Conservation (phyloP, 2,329 filamentous ascomycete genomes). For the Thelonectria rubi region DNA sequence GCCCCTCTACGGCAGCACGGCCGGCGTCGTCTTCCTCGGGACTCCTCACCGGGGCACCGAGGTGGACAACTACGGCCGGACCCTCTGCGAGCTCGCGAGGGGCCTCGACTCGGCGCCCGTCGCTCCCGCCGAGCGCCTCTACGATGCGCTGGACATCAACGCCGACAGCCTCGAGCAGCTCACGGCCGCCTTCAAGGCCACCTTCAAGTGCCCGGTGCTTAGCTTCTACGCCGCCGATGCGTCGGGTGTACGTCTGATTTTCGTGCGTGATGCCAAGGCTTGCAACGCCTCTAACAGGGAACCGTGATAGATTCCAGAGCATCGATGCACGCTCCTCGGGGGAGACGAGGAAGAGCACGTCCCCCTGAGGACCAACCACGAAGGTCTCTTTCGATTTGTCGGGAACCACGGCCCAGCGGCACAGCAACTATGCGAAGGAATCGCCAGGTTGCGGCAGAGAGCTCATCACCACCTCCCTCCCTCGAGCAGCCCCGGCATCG, state of each 20-base stretch:
- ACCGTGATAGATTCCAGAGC: background rate
- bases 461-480: background rate
- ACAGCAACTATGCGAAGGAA: background rate
- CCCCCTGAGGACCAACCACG: background rate
- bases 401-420: background rate
- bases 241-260: background rate
- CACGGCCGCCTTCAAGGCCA: slow-evolving; percentile 1
- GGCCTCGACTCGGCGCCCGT: background rate
- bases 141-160: background rate
- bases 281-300: background rate
- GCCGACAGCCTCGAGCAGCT: slow-evolving; percentile 1
- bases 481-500: background rate
- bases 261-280: background rate
- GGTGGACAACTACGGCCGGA: background rate
- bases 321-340: background rate
- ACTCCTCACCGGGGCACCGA: slow-evolving; percentile 11
- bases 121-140: background rate
- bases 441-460: background rate
- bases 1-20: background rate
- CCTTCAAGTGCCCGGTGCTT: background rate
- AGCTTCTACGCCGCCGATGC: slow-evolving; percentile 5
- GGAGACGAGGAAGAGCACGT: background rate
- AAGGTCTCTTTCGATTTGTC: slow-evolving; percentile 1
- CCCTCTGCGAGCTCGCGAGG: background rate
- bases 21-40: slow-evolving; percentile 5